Evolutionary conservation across 305 asterid species (phyloP).

Genomic region (Fraxinus sp.): DNA sequence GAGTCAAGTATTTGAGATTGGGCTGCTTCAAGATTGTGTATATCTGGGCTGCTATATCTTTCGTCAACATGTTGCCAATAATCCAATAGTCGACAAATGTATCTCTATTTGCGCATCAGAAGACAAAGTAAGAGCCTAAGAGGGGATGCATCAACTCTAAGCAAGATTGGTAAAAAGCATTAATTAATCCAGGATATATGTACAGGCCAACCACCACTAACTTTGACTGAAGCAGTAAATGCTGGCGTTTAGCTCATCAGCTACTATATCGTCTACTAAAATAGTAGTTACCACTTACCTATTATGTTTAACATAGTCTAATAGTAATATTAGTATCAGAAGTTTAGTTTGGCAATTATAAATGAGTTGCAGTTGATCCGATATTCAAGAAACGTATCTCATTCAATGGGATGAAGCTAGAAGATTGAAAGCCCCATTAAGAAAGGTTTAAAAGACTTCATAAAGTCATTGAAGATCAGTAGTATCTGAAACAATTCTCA

Average conservation of each 20-base stretch:
- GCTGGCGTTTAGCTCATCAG: slow-evolving; percentile 4
- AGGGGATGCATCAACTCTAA: neutral
- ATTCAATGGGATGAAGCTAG: neutral
- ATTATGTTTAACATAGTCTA: neutral
- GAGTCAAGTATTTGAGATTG: slow-evolving; percentile 59
- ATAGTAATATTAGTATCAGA: neutral
- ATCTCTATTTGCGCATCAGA: slow-evolving; percentile 51
- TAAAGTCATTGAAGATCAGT: neutral
- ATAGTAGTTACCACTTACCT: neutral
- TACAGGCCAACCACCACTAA: slow-evolving; percentile 5
- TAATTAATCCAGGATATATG: neutral
- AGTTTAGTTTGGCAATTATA: neutral
- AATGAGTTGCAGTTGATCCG: neutral
- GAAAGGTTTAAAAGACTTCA: slow-evolving; percentile 6
- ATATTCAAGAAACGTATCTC: neutral
- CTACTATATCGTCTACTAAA: slow-evolving; percentile 1
- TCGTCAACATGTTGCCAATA: slow-evolving; percentile 74
- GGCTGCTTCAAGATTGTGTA: slow-evolving; percentile 81
- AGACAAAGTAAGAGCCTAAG: slow-evolving; percentile 9
- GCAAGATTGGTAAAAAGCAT: slow-evolving; percentile 12
- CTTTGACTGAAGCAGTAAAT: neutral
- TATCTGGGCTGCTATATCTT: slow-evolving; percentile 71
- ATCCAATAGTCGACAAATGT: slow-evolving; percentile 88
- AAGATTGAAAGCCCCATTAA: neutral
- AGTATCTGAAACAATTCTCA: neutral